A percentile compares a stretch with the other conserved stretches of the same genome.
These are phyloP conservation scores for Salicornia ramosissima DNA, from an alignment of 148 eudicot genomes.

Conservation along the genomic window DNA sequence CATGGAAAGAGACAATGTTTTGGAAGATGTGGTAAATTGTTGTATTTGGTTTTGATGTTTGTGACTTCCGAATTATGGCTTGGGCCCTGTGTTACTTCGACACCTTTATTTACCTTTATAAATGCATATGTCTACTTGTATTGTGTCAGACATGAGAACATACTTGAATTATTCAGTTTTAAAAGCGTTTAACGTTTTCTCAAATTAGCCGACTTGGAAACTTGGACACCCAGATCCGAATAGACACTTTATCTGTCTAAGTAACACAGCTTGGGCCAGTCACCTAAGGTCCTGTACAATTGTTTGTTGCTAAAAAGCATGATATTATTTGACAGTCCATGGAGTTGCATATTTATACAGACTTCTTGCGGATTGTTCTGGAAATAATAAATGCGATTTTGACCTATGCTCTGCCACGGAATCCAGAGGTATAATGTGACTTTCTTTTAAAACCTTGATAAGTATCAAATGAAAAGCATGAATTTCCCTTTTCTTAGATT, in stretches of 20 bases:
- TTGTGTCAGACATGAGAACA: no score
- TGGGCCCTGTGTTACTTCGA: no score
- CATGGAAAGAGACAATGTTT: slow-evolving; percentile 44
- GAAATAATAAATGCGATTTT: slow-evolving; percentile 86
- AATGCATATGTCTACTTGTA: no score
- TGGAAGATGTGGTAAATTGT: slow-evolving; percentile 40
- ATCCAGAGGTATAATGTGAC: slow-evolving; percentile 74
- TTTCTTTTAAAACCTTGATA: neutral
- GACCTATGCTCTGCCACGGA: slow-evolving; percentile 84
- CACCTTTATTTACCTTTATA: no score
- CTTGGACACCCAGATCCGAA: no score
- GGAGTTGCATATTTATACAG: slow-evolving; percentile 88
- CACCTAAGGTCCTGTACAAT: neutral
- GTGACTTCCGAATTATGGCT: neutral
- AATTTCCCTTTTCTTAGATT: neutral
- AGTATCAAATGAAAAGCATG: neutral
- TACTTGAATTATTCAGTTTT: no score
- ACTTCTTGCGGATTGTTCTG: slow-evolving; percentile 79
- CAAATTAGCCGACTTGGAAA: no score
- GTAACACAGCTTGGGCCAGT: no score
- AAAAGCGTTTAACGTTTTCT: no score
- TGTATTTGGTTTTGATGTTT: neutral
- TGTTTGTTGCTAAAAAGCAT: slow-evolving; percentile 8
- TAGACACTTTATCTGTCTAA: no score
- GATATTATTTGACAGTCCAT: slow-evolving; percentile 49